These are phyloP conservation scores for Metroxylon sagu DNA, from an alignment of 176 grass and related monocot species.

Conservation along the genomic window DNA sequence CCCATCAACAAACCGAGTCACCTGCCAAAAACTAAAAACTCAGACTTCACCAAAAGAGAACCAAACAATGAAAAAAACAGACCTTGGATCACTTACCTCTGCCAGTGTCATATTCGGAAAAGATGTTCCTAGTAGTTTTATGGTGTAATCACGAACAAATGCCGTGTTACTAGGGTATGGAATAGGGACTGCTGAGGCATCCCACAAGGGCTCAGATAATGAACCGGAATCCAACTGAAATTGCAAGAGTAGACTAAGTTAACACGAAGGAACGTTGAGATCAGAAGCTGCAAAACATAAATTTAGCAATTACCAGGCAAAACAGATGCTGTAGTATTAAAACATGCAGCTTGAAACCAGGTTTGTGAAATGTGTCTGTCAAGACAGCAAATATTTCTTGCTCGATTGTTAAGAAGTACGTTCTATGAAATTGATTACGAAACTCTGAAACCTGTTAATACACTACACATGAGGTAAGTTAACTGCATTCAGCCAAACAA, in stretches of 20 bases:
- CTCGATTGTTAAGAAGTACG: conserved; percentile 82
- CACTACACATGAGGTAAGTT: not conserved
- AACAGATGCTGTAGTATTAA: conserved; percentile 89
- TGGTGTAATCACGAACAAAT: conserved; percentile 93
- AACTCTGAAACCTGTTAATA: conserved; percentile 72
- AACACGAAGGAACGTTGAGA: conserved; percentile 3
- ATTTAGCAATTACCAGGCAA: conserved; percentile 56
- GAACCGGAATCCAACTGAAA: conserved; percentile 68
- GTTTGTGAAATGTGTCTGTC: conserved; percentile 97
- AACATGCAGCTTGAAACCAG: conserved; percentile 99
- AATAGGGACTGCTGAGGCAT: conserved; percentile 48
- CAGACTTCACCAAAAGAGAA: not conserved
- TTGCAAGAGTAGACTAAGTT: conserved; percentile 4
- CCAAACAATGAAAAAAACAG: not conserved
- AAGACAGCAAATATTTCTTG: conserved; percentile 98
- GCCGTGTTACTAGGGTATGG: conserved; percentile 72
- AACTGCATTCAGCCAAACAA: too few relatives aligned
- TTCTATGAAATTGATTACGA: conserved; percentile 95
- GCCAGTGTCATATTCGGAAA: conserved; percentile 88
- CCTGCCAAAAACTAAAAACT: conserved; percentile 25
- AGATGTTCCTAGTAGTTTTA: conserved; percentile 81
- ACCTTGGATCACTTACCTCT: conserved; percentile 40
- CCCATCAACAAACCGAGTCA: conserved; percentile 80
- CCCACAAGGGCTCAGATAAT: conserved; percentile 87
- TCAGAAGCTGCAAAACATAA: not conserved